Conservation (phyloP, 768 basidiomycete genomes). For the Lanmaoa pseudosensibilis region DNA sequence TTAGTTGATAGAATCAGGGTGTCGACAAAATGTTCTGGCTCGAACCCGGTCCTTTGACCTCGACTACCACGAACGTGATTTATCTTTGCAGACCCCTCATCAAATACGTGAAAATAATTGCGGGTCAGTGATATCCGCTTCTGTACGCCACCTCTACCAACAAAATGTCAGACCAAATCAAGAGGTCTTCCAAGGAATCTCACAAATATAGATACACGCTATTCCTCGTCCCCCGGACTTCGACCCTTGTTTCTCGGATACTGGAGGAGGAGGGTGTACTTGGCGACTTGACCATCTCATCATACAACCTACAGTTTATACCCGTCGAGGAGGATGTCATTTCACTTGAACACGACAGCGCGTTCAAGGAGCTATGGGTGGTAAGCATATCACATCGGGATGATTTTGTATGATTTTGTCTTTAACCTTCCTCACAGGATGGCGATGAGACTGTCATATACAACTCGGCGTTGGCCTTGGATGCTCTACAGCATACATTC, state of each 20-base stretch:
- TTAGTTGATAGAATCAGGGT: constrained; percentile 80
- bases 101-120: constrained; percentile 83
- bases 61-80: constrained; percentile 84
- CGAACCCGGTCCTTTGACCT: constrained; percentile 81
- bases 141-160: constrained; percentile 22
- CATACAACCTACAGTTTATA: constrained; percentile 92
- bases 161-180: constrained; percentile 77
- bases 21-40: constrained; percentile 99
- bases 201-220: constrained; percentile 84
- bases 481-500: constrained; percentile 79
- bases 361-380: constrained; percentile 89
- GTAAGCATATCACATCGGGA: constrained; percentile 46
- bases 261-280: constrained; percentile 97
- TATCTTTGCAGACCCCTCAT: constrained; percentile 91
- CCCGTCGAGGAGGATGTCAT: constrained; percentile 91
- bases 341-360: constrained; percentile 82
- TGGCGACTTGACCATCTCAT: constrained; percentile 85
- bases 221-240: constrained; percentile 83
- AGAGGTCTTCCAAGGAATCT: constrained; percentile 67
- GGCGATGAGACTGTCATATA: constrained; percentile 90
- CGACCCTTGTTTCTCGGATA: constrained; percentile 80
- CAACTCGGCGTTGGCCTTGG: constrained; percentile 84
- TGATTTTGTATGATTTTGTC: background rate
- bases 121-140: constrained; percentile 54
- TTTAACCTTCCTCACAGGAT: constrained; percentile 52